Percentiles rank a stretch among this genome's conserved stretches.
Evolutionary conservation across 768 basidiomycete genomes (phyloP).

Genomic region (Exsudoporus frostii): DNA sequence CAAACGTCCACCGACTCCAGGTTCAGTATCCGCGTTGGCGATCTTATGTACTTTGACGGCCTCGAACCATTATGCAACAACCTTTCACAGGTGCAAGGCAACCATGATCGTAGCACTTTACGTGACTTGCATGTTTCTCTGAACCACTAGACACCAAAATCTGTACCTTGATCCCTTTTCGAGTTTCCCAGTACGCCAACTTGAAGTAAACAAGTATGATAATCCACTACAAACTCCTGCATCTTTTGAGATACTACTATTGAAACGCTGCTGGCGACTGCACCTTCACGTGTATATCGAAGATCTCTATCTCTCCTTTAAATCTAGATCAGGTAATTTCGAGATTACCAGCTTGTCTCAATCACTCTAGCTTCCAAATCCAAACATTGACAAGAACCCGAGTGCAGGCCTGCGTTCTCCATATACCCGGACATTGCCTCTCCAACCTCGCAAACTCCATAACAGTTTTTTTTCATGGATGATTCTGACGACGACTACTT

Average conservation of each 20-base stretch:
- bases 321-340: neutral
- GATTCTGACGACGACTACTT: constrained; percentile 69
- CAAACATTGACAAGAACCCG: neutral
- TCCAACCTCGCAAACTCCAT: neutral
- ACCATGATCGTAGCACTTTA: constrained; percentile 8
- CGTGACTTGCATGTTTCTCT: constrained; percentile 1
- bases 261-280: neutral
- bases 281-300: neutral
- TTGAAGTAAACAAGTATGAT: no score
- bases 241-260: no score
- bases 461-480: constrained; percentile 41
- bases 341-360: neutral
- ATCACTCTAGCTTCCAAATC: neutral
- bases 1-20: constrained; percentile 9
- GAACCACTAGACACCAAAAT: neutral
- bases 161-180: neutral
- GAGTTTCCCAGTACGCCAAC: no score
- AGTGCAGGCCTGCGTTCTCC: neutral
- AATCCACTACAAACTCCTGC: neutral
- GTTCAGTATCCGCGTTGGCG: constrained; percentile 19
- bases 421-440: neutral
- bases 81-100: constrained; percentile 6
- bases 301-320: no score
- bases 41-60: constrained; percentile 29
- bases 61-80: constrained; percentile 6